phyloP scores from a whole-genome alignment of 1,284 basidiomycete species.

The Cutaneotrichosporon cyanovorans region DNA sequence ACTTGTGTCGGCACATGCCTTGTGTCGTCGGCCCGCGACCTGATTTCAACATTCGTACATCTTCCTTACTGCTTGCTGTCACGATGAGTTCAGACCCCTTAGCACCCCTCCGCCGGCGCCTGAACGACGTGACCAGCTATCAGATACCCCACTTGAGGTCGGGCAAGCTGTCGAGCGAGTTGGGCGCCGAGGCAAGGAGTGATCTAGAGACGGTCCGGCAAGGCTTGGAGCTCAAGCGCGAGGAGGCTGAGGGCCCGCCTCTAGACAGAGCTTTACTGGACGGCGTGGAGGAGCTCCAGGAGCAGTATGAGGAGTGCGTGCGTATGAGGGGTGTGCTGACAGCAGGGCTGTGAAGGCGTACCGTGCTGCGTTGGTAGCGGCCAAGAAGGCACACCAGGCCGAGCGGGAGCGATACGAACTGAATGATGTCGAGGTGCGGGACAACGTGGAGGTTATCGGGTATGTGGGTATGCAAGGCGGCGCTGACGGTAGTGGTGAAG shows the following conservation, averaged over 20 bases:
- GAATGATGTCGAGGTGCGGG: too few species aligned
- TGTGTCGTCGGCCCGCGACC: too few species aligned
- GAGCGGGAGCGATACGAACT: too few species aligned
- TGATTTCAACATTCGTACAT: too few species aligned
- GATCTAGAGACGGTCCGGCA: slow-evolving; percentile 59
- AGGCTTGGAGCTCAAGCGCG: slow-evolving; percentile 5
- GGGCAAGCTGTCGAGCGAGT: slow-evolving; percentile 59
- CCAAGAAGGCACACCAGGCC: slow-evolving; percentile 14
- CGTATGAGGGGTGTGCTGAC: background rate
- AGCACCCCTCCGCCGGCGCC: slow-evolving; percentile 51
- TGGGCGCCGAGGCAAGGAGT: slow-evolving; percentile 64
- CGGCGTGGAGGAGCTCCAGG: slow-evolving; percentile 9
- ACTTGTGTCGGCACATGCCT: too few species aligned
- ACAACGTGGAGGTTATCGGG: too few species aligned
- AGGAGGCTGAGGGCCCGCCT: slow-evolving; percentile 9
- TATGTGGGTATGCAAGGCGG: too few species aligned
- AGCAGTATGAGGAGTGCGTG: slow-evolving; percentile 18
- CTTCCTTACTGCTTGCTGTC: too few species aligned
- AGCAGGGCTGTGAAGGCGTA: slow-evolving; percentile 19
- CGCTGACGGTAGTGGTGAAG: slow-evolving; percentile 54
- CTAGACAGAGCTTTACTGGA: background rate
- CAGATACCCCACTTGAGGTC: slow-evolving; percentile 69
- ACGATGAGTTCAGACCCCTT: background rate
- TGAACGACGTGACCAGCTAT: slow-evolving; percentile 58
- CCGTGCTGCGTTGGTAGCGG: slow-evolving; percentile 24